phyloP scores from a whole-genome alignment of 345 rosid species.

The Salix viminalis region DNA sequence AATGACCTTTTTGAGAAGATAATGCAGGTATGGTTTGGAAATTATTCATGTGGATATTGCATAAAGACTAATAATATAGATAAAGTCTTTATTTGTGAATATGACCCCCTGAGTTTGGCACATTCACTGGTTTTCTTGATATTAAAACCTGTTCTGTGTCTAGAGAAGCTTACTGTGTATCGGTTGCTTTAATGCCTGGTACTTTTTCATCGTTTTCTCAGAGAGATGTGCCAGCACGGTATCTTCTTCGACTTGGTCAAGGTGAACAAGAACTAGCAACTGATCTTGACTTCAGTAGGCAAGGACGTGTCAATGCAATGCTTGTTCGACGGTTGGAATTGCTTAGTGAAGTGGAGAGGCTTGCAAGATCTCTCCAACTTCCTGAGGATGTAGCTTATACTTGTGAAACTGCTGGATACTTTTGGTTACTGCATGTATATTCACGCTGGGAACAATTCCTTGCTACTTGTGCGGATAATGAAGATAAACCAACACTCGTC shows the following conservation, averaged over 20 bases:
- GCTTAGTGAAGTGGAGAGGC: slow-evolving; percentile 91
- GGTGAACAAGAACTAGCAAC: slow-evolving; percentile 99
- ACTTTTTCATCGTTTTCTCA: slow-evolving; percentile 35
- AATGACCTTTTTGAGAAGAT: slow-evolving; percentile 99
- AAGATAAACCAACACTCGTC: slow-evolving; percentile 67
- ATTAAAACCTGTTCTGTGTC: not conserved
- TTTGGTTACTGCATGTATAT: slow-evolving; percentile 96
- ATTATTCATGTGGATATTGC: not conserved
- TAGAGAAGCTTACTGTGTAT: not conserved
- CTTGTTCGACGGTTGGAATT: slow-evolving; percentile 91
- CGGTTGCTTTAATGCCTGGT: slow-evolving; percentile 8
- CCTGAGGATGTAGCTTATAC: slow-evolving; percentile 99
- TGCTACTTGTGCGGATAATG: slow-evolving; percentile 79
- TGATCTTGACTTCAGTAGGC: slow-evolving; percentile 96
- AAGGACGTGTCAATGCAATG: slow-evolving; percentile 98
- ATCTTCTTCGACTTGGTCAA: slow-evolving; percentile 99
- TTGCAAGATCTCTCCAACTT: slow-evolving; percentile 88
- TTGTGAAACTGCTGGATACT: slow-evolving; percentile 98
- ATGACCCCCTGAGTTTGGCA: not conserved
- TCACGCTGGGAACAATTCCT: slow-evolving; percentile 96
- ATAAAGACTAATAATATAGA: not conserved
- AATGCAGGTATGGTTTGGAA: slow-evolving; percentile 60
- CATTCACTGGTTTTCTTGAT: not conserved
- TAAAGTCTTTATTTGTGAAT: not conserved
- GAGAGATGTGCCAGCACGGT: slow-evolving; percentile 99